A percentile compares a stretch with the other conserved stretches of the same genome.
phyloP scores from a whole-genome alignment of 176 grass and related monocot species.

The Leersia perrieri region DNA sequence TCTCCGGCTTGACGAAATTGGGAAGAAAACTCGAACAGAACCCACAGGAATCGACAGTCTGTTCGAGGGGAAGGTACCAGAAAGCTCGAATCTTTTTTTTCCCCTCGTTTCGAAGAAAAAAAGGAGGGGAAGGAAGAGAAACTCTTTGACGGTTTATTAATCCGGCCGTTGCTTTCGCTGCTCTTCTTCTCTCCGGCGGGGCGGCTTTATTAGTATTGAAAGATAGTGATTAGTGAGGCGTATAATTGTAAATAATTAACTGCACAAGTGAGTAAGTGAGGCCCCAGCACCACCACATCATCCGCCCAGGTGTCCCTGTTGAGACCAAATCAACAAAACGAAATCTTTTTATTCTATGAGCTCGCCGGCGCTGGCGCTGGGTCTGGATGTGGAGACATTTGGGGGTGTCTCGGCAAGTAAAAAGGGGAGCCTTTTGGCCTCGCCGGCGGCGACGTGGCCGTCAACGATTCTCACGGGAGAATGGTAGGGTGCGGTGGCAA shows the following conservation, averaged over 20 bases:
- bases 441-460: conserved; percentile 12
- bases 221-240: neutral
- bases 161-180: conserved; percentile 15
- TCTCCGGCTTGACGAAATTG: neutral
- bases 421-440: neutral
- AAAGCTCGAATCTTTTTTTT: conserved; percentile 3
- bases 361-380: too few relatives aligned
- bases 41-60: neutral
- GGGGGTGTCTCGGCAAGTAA: neutral
- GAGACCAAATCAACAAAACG: neutral
- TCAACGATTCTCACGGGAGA: neutral
- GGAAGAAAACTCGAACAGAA: neutral
- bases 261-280: neutral
- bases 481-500: too few relatives aligned
- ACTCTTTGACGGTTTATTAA: neutral
- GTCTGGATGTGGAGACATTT: neutral
- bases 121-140: neutral
- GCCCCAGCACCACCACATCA: neutral
- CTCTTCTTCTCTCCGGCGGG: neutral
- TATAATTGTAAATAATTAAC: neutral
- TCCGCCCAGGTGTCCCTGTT: neutral
- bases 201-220: neutral
- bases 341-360: neutral
- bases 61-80: neutral
- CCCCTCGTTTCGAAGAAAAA: neutral